Evolutionary conservation across 2,329 filamentous ascomycete species (phyloP).

Genomic region (Pyricularia pennisetigena): DNA sequence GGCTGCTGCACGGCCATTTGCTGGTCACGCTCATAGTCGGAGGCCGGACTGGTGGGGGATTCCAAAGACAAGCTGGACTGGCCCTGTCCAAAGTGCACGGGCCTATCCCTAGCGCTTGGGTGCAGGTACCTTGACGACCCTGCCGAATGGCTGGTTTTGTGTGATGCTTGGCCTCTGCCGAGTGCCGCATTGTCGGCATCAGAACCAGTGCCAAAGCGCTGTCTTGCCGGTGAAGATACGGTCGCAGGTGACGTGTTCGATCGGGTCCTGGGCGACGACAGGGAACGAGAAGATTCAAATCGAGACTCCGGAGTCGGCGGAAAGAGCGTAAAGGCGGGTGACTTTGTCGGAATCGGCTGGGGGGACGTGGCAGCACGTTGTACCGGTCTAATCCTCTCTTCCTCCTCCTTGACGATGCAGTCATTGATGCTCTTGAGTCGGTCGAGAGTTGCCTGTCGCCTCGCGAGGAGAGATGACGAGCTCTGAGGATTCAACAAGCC

Average conservation of each 20-base stretch:
- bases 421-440: conserved; percentile 45
- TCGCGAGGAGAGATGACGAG: conserved; percentile 36
- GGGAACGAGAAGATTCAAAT: conserved; percentile 8
- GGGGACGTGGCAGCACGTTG: conserved; percentile 35
- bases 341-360: conserved; percentile 23
- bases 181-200: neutral
- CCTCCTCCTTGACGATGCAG: conserved; percentile 27
- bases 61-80: conserved; percentile 28
- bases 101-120: conserved; percentile 1
- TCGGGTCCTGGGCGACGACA: conserved; percentile 27
- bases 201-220: neutral
- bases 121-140: neutral
- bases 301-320: conserved; percentile 22
- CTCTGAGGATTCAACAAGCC: conserved; percentile 48
- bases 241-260: conserved; percentile 46
- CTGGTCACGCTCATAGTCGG: conserved; percentile 11
- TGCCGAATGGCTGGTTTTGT: conserved; percentile 4
- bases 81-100: conserved; percentile 21
- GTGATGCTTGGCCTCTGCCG: neutral
- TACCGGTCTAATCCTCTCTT: conserved; percentile 13
- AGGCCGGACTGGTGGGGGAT: conserved; percentile 23
- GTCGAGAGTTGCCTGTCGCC: conserved; percentile 49
- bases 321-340: conserved; percentile 36
- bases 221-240: conserved; percentile 29
- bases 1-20: conserved; percentile 15